phyloP scores from a whole-genome alignment of 2,329 filamentous ascomycete species.

The Thelonectria blattea region DNA sequence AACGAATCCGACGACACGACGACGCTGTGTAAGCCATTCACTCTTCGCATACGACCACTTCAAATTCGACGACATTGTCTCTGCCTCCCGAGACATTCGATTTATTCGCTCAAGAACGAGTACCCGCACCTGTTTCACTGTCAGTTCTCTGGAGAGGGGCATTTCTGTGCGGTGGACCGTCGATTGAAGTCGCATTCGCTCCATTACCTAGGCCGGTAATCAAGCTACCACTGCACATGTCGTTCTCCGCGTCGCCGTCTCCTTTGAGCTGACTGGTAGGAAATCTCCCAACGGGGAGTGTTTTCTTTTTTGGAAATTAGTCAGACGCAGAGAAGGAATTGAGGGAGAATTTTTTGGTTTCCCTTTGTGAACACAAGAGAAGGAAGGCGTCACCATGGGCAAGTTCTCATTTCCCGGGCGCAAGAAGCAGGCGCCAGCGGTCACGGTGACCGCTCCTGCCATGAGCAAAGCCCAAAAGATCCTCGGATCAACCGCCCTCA shows the following conservation, averaged over 20 bases:
- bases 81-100: not conserved
- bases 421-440: conserved; percentile 39
- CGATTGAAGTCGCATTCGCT: not conserved
- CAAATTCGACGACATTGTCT: not conserved
- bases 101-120: not conserved
- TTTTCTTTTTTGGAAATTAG: conserved; percentile 8
- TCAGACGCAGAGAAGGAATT: conserved; percentile 12
- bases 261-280: conserved; percentile 30
- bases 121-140: conserved; percentile 2
- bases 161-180: not conserved
- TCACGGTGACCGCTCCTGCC: conserved; percentile 36
- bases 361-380: conserved; percentile 5
- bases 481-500: conserved; percentile 34
- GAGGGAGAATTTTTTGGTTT: conserved; percentile 1
- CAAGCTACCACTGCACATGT: conserved; percentile 30
- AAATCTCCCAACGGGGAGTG: conserved; percentile 28
- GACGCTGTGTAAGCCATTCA: not conserved
- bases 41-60: not conserved
- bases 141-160: conserved; percentile 11
- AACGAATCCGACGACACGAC: not conserved
- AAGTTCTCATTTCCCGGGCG: conserved; percentile 39
- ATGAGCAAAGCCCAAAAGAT: conserved; percentile 39
- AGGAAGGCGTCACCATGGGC: conserved; percentile 29
- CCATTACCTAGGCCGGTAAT: not conserved
- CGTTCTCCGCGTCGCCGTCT: conserved; percentile 23